A percentile compares a stretch with the other conserved stretches of the same genome.
phyloP scores from a whole-genome alignment of 805 yeast species.

The Spathaspora boniae region DNA sequence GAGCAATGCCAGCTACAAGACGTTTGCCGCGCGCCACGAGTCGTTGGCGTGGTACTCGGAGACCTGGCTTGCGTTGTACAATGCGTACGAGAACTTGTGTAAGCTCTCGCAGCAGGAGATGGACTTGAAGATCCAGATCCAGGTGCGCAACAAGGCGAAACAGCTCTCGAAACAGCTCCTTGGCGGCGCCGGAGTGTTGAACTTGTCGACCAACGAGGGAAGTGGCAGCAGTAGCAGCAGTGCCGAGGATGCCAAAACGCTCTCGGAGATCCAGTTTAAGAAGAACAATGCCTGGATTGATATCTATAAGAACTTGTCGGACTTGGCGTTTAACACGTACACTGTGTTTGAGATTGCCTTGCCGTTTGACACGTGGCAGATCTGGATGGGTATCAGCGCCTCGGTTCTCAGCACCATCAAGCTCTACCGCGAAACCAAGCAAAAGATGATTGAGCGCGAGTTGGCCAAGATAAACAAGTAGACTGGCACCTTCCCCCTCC shows the following conservation, averaged over 20 bases:
- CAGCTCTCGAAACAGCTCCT: conserved; percentile 39
- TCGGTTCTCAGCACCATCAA: conserved; percentile 35
- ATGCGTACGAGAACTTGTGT: conserved; percentile 43
- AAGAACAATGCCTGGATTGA: conserved; percentile 37
- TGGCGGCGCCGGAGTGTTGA: conserved; percentile 15
- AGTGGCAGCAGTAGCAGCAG: conserved; percentile 12
- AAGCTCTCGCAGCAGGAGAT: conserved; percentile 46
- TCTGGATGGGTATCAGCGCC: conserved; percentile 45
- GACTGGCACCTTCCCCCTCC: too few relatives aligned
- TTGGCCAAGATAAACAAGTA: conserved; percentile 6
- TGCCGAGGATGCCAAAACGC: conserved; percentile 20
- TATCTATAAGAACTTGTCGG: conserved; percentile 36
- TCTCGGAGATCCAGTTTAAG: conserved; percentile 33
- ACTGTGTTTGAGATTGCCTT: conserved; percentile 36
- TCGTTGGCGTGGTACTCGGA: conserved; percentile 67
- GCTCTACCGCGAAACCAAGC: conserved; percentile 36
- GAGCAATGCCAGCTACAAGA: conserved; percentile 31
- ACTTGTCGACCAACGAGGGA: too few relatives aligned
- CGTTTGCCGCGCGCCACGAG: conserved; percentile 53
- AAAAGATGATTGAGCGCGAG: conserved; percentile 18
- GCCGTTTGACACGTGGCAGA: conserved; percentile 38
- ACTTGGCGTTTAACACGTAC: conserved; percentile 38
- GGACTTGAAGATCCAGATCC: conserved; percentile 53
- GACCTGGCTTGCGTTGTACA: conserved; percentile 54
- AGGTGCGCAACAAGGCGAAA: conserved; percentile 56